phyloP scores from a whole-genome alignment of 441 rosid genomes.

The Gossypium armourianum region DNA sequence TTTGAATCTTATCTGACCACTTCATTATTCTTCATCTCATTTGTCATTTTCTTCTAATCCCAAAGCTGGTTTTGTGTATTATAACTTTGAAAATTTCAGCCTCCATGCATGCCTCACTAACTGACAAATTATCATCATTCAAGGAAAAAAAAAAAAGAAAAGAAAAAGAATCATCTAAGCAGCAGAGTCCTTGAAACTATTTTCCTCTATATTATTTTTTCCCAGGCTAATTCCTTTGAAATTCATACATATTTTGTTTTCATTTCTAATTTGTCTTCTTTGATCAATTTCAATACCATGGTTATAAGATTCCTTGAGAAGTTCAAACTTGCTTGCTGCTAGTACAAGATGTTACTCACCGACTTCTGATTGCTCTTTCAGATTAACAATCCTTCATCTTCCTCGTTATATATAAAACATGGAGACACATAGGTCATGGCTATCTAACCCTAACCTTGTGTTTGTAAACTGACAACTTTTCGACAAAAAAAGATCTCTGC shows the following conservation, averaged over 20 bases:
- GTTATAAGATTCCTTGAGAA: slow-evolving; percentile 21
- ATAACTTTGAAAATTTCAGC: not conserved
- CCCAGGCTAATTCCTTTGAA: slow-evolving; percentile 20
- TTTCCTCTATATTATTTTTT: slow-evolving; percentile 11
- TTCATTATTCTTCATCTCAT: not conserved
- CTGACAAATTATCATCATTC: not conserved
- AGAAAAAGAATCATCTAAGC: slow-evolving; percentile 7
- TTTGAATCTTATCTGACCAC: not conserved
- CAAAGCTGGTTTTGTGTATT: not conserved
- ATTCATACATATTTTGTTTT: slow-evolving; percentile 13
- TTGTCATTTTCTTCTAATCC: slow-evolving; percentile 11
- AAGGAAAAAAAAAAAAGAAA: not conserved
- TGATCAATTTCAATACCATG: not conserved
- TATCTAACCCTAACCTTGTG: slow-evolving; percentile 22
- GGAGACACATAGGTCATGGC: slow-evolving; percentile 12
- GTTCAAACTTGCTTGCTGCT: slow-evolving; percentile 15
- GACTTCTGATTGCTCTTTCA: not conserved
- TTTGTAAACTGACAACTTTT: slow-evolving; percentile 15
- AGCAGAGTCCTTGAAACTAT: slow-evolving; percentile 7
- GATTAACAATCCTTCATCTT: not conserved
- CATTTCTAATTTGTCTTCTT: slow-evolving; percentile 27
- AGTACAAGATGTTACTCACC: not conserved
- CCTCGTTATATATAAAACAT: not conserved
- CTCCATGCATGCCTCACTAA: not conserved
- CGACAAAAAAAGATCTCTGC: slow-evolving; percentile 9